Evolutionary conservation across 2,329 filamentous ascomycete genomes (phyloP).

Genomic region (Chrysoporthe puriensis): DNA sequence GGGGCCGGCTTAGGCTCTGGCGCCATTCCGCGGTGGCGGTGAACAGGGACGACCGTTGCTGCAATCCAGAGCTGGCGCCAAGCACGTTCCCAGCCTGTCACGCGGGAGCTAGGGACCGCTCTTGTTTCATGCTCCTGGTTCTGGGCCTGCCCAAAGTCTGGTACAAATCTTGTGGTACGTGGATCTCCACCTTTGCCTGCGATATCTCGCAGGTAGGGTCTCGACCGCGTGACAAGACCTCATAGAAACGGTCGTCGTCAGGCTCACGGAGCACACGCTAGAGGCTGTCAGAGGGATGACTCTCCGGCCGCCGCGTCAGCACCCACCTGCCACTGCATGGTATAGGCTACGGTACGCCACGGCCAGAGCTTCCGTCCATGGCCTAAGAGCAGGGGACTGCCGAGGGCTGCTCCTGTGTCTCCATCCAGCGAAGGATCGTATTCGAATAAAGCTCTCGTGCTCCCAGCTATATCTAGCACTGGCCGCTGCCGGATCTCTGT

Average conservation of each 20-base stretch:
- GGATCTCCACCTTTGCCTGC: neutral
- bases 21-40: neutral
- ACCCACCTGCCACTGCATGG: neutral
- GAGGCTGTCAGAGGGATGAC: neutral
- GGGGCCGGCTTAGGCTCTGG: conserved; percentile 4
- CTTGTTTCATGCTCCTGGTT: conserved; percentile 1
- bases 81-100: neutral
- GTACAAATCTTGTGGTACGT: neutral
- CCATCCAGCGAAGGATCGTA: neutral
- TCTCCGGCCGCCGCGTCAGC: neutral
- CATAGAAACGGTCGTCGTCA: neutral
- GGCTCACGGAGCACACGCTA: neutral
- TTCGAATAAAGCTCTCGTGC: neutral
- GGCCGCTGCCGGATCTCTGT: neutral
- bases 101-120: neutral
- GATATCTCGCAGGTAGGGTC: neutral
- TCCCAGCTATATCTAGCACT: neutral
- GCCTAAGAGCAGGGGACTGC: neutral
- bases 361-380: neutral
- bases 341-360: neutral
- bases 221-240: neutral
- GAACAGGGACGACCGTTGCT: conserved; percentile 18
- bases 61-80: neutral
- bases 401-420: neutral
- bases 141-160: neutral